Base-by-base conservation (phyloP, 768 basidiomycete species). In the Nidularia pulvinata region DNA sequence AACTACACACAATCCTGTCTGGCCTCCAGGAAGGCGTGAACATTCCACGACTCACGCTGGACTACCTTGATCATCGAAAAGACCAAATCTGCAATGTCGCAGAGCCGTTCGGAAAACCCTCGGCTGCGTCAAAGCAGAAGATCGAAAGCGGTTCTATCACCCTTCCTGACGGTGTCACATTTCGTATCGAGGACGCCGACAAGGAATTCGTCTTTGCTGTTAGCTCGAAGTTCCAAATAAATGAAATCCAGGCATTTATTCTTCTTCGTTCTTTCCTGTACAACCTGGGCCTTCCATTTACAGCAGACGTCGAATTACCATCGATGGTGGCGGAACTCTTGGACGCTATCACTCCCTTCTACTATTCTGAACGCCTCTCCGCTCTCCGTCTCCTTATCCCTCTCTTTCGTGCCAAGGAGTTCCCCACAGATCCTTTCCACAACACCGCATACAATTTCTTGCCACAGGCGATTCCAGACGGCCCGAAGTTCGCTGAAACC, bases 261-360 rank as follows among this genome's bases (percentile, higher is more conserved):
- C 77, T 95, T 5, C 72, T 93, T 19, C 84, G 88, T 10, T 86
- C 89, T 0, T 95, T 90, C 62, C 72, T 91, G 7, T 88, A 88
- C 70, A 89, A 93, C 64, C 81, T 87, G 65, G 89, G 89, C 4
- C 73, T 90, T 6, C 85, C 86, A 7, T 64, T 80, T 9, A 69
- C 65, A 19, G 70, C 80, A 0, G 77, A 74, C 44, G 66, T 77
- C 35, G 68, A 73, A 32, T 73, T 83, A 16, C 61, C 65, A 6
- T 72, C 70, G 6, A 68, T 86, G 60, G 73, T 78, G 7, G 78
- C 81, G 33, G 84, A 86, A 57, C 73, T 90, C 13, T 67, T 92
- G 32, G 81, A 85, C 51, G 82, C 83, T 30, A 84, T 96, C 59
- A 88, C 87, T 0, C 82, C 86, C 5, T 94, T 92, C 79, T 91